Conservation (phyloP, 164 flowering plant genomes). For the Dillenia turbinata region DNA sequence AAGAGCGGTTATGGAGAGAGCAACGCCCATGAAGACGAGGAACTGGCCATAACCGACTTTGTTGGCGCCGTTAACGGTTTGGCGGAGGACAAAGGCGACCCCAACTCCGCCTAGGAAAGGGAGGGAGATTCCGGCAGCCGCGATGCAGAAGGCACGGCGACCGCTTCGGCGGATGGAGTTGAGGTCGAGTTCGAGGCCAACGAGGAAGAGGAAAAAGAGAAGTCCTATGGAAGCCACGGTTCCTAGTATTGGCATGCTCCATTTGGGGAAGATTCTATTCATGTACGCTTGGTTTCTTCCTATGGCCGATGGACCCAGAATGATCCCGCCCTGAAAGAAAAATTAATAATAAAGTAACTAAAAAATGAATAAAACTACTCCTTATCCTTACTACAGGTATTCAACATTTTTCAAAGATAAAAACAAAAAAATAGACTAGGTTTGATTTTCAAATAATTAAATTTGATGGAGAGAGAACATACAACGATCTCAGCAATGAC, state of each 20-base stretch:
- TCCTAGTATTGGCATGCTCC: constrained; percentile 55
- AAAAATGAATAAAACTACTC: neutral
- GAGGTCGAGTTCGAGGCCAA: constrained; percentile 59
- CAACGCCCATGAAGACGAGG: constrained; percentile 54
- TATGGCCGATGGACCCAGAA: constrained; percentile 60
- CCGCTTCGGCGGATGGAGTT: constrained; percentile 47
- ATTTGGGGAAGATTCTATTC: constrained; percentile 39
- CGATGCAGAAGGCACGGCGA: constrained; percentile 35
- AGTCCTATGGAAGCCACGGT: constrained; percentile 57
- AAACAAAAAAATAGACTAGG: too few relatives aligned
- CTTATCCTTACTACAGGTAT: neutral
- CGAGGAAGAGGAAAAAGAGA: constrained; percentile 59
- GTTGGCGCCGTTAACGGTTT: constrained; percentile 26
- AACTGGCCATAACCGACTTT: constrained; percentile 30
- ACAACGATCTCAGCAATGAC: constrained; percentile 87
- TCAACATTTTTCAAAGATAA: too few relatives aligned
- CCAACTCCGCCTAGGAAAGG: constrained; percentile 52
- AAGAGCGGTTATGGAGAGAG: constrained; percentile 57
- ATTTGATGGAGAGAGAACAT: constrained; percentile 13
- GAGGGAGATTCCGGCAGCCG: constrained; percentile 46
- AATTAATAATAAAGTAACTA: neutral
- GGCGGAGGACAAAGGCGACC: constrained; percentile 32
- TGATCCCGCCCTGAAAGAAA: constrained; percentile 54
- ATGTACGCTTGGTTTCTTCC: constrained; percentile 44
- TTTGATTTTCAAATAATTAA: neutral